These are phyloP conservation scores for Sugiyamaella paludigena DNA, from an alignment of 1,139 yeast species.

Conservation along the genomic window DNA sequence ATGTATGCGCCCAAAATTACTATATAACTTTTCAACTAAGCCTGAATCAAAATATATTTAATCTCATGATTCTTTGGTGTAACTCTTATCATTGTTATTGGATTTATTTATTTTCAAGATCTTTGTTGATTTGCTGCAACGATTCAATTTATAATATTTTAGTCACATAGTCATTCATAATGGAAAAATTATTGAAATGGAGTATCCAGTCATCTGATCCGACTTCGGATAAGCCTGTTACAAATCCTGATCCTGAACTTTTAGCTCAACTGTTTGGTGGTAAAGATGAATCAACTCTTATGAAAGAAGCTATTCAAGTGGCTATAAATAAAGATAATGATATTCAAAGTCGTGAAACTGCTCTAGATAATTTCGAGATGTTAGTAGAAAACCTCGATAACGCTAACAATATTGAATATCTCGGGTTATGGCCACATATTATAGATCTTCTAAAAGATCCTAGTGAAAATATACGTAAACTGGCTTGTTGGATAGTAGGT, in stretches of 20 bases:
- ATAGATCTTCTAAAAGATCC: slow-evolving; percentile 50
- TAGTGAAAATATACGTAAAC: slow-evolving; percentile 48
- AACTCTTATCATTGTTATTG: too few species aligned
- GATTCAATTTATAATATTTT: too few species aligned
- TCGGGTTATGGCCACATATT: slow-evolving; percentile 76
- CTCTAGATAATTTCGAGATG: slow-evolving; percentile 92
- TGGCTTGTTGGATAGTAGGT: slow-evolving; percentile 75
- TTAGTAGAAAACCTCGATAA: slow-evolving; percentile 90
- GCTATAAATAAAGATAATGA: slow-evolving; percentile 62
- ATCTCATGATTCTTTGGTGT: too few species aligned
- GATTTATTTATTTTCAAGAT: too few species aligned
- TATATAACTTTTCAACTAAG: too few species aligned
- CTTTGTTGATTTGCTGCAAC: too few species aligned
- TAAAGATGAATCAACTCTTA: slow-evolving; percentile 65
- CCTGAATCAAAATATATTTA: too few species aligned
- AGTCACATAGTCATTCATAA: slow-evolving; percentile 34
- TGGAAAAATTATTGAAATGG: slow-evolving; percentile 93
- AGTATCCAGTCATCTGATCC: slow-evolving; percentile 53
- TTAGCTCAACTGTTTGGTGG: slow-evolving; percentile 63
- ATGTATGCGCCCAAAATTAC: too few species aligned
- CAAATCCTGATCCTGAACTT: slow-evolving; percentile 59
- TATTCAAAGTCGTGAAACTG: slow-evolving; percentile 60
- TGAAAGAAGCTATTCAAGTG: slow-evolving; percentile 63
- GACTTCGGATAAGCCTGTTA: slow-evolving; percentile 26
- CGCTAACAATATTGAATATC: slow-evolving; percentile 85